Base-by-base conservation (phyloP, 371 early-diverging fungal species). In the Haplosporangium sp. region DNA sequence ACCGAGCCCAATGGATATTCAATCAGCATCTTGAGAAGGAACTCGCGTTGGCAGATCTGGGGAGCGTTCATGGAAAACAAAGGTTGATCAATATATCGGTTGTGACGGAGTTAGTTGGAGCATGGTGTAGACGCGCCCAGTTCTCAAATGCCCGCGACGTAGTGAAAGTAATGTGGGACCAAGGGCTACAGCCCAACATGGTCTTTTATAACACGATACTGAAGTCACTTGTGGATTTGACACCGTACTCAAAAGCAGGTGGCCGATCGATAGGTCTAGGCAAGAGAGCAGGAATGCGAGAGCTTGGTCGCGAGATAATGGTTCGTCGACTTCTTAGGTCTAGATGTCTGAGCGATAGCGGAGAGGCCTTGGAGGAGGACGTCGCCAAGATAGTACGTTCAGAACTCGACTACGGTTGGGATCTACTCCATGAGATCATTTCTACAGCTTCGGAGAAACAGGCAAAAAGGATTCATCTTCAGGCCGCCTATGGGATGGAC, bases 121-220 rank as follows among this genome's bases (percentile, higher is more conserved):
- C 65, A 10, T 79, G 81, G 81, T 67, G 59, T 0, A 59, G 74
- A n/a, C 63, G 65, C 11, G 81, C 74, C 13, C 65, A 79, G 42
- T 79, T 74, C 55, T 15, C 19, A 1, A 59, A 42, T 11, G 69
- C 67, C 5, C 65, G 62, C 7, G 42, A 50, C 2, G 58, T 68
- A 13, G 39, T 70, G 19, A 68, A 71, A 15, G 62, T 37, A 4
- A 74, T 79, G 74, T 63, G 68, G 53, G 42, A 59, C 27, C 67
- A 56, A 20, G 65, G 39, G 4, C 52, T 79, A 37, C 62, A 48
- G 17, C 81, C 74, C 48, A 79, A 67, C 67, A 79, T 74, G 81
- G n/a, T 65, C 55, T 67, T 79, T 50, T 79, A 79, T 55, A 79
- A 74, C 53, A 71, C 81, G 7, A 44, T 79, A 9, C 61, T 79